phyloP scores from a whole-genome alignment of 306 rosid genomes.

The Oemleria cerasiformis region DNA sequence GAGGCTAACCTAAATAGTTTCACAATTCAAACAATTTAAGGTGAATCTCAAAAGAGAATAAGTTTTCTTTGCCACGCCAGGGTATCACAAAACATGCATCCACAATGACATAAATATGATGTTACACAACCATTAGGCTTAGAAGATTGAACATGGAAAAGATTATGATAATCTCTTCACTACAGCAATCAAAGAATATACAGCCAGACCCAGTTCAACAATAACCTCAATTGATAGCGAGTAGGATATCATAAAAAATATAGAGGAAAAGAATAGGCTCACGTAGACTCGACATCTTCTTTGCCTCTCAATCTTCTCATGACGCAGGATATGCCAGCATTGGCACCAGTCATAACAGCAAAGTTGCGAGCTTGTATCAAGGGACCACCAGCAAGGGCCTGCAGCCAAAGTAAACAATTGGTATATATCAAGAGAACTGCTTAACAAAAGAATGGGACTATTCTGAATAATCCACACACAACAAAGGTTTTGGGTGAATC shows the following conservation, averaged over 20 bases:
- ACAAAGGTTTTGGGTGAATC: neutral
- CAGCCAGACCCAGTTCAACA: neutral
- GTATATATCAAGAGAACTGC: neutral
- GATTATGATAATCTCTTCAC: neutral
- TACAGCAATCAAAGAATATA: neutral
- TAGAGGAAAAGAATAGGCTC: slow-evolving; percentile 17
- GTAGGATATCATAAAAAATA: neutral
- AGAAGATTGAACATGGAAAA: neutral
- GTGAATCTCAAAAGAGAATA: neutral
- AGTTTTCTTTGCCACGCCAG: neutral
- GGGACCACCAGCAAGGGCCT: slow-evolving; percentile 97
- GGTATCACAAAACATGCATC: neutral
- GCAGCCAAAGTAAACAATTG: slow-evolving; percentile 12
- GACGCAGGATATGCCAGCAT: slow-evolving; percentile 89
- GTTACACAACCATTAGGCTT: neutral
- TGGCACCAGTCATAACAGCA: slow-evolving; percentile 96
- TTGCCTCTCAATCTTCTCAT: slow-evolving; percentile 93
- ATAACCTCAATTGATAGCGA: neutral
- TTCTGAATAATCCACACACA: neutral
- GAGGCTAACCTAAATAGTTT: neutral
- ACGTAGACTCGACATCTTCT: slow-evolving; percentile 95
- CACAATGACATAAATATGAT: neutral
- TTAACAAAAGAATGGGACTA: neutral
- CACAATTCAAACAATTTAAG: neutral
- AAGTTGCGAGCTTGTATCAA: slow-evolving; percentile 88